Base-by-base conservation (phyloP, 768 basidiomycete genomes). In the Daedaleopsis nitida region DNA sequence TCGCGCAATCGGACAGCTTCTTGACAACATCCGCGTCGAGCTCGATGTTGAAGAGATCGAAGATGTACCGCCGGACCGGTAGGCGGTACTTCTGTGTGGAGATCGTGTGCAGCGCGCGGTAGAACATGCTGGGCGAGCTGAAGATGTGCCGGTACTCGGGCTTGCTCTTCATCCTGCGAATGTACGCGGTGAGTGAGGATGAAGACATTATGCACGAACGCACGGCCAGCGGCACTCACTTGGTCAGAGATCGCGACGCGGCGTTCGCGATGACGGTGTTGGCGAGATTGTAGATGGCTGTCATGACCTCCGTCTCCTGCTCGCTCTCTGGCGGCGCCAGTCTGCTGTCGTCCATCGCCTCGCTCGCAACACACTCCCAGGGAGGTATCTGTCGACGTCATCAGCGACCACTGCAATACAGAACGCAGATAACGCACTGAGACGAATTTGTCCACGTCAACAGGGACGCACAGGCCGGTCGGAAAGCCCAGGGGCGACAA, bases 181-280 rank as follows among this genome's bases (percentile, higher is more conserved):
- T 32, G 27, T 32, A 7, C 27, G 60, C 24, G n/a, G n/a, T 39
- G 16, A 44, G 66, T 56, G 34, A 44, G 34, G 12, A n/a, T n/a
- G n/a, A 27, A 49, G 62, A 61, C 42, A 42, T 59, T 8, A 32
- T 54, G n/a, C n/a, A n/a, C n/a, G 23, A 56, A 47, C 57, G 19
- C 16, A 50, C 16, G 12, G 34, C 7, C 38, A 34, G 59, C 14
- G 52, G 7, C 19, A 73, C 82, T 64, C 69, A 95, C 94, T 85
- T 86, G 32, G 93, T 88, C 42, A 99, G 78, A 17, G 93, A 89
- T 49, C 94, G 85, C 23, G 97, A 98, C 1, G 97, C 95, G 23
- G 92, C 86, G 69, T 96, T 96, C 0, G 96, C 95, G 59, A 98
- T 91, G 53, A 98, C 95, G 19, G 95, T 93, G 71, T 99, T 99